Evolutionary conservation across 129 eudicot genomes (phyloP).

Genomic region (Mikania micrantha): DNA sequence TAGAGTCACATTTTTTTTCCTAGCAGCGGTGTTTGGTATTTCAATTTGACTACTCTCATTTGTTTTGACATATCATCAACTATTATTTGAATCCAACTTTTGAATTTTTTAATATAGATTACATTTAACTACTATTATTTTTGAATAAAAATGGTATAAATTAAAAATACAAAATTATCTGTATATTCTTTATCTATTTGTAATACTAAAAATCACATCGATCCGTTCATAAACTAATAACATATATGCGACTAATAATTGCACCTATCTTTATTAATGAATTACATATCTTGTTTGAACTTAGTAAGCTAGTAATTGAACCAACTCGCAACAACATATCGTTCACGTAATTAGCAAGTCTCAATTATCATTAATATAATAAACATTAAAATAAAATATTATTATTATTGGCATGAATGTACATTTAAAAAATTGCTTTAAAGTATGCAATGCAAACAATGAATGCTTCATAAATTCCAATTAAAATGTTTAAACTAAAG

Average conservation of each 20-base stretch:
- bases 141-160: too few species aligned
- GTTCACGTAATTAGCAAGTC: slow-evolving; percentile 6
- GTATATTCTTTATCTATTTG: too few species aligned
- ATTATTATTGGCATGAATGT: not conserved
- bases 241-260: not conserved
- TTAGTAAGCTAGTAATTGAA: slow-evolving; percentile 10
- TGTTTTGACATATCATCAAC: too few species aligned
- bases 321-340: slow-evolving; percentile 8
- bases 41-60: too few species aligned
- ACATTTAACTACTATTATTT: too few species aligned
- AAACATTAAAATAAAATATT: not conserved
- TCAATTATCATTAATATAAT: not conserved
- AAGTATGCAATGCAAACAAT: not conserved
- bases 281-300: slow-evolving; percentile 10
- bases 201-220: too few species aligned
- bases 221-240: not conserved
- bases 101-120: too few species aligned
- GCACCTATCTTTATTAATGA: not conserved
- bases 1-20: too few species aligned
- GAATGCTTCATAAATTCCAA: not conserved
- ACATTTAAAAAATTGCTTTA: not conserved
- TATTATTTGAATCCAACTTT: too few species aligned
- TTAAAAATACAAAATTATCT: too few species aligned
- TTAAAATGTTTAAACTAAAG: not conserved
- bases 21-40: too few species aligned